These are phyloP conservation scores for Iris macrosiphon DNA, from an alignment of 106 monocot genomes.

Conservation along the genomic window DNA sequence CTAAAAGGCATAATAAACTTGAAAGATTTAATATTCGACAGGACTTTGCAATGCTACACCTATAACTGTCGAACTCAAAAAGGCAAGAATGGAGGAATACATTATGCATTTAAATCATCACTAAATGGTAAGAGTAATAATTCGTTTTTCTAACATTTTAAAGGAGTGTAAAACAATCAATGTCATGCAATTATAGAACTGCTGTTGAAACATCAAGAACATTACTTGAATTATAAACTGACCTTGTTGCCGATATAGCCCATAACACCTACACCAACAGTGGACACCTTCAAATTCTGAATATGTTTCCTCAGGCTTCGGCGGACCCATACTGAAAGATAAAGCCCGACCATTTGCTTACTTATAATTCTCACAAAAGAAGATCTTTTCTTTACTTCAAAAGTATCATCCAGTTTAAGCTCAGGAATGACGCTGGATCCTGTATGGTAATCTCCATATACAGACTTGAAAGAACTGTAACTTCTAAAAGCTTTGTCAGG, in stretches of 20 bases:
- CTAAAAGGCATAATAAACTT: too few relatives aligned
- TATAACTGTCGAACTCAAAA: too few relatives aligned
- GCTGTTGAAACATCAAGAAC: neutral
- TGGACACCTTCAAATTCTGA: slow-evolving; percentile 71
- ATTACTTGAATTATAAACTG: neutral
- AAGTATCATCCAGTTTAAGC: slow-evolving; percentile 12
- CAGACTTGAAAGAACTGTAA: slow-evolving; percentile 34
- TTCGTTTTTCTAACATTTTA: too few relatives aligned
- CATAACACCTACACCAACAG: slow-evolving; percentile 82
- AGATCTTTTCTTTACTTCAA: slow-evolving; percentile 28
- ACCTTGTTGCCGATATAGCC: slow-evolving; percentile 90
- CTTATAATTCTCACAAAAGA: slow-evolving; percentile 64
- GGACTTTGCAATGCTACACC: too few relatives aligned
- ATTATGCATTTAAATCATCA: too few relatives aligned
- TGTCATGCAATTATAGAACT: too few relatives aligned
- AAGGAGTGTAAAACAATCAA: too few relatives aligned
- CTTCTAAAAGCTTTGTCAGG: slow-evolving; percentile 19
- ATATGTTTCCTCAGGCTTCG: slow-evolving; percentile 49
- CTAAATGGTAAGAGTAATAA: too few relatives aligned
- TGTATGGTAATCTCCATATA: slow-evolving; percentile 10
- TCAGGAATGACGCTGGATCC: slow-evolving; percentile 8
- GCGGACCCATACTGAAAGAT: slow-evolving; percentile 64
- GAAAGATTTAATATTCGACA: too few relatives aligned
- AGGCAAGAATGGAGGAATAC: too few relatives aligned
- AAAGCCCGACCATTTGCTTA: slow-evolving; percentile 82